Base-by-base conservation (phyloP, 1,284 basidiomycete genomes). In the Marasmius tenuissimus region DNA sequence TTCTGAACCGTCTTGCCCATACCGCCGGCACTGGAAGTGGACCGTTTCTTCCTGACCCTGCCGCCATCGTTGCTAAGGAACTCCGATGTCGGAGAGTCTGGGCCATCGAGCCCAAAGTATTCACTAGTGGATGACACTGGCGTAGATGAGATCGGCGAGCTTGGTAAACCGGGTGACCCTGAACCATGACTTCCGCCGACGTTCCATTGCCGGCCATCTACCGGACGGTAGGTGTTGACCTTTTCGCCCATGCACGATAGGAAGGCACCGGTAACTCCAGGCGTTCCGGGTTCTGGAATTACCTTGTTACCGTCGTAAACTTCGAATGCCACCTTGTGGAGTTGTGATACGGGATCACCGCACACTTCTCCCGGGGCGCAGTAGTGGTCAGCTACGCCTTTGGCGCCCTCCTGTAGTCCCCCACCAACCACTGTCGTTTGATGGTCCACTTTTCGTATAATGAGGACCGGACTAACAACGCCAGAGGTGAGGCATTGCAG, bases 251-350 rank as follows among this genome's bases (percentile, higher is more conserved):
- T 90, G 77, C 92, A 93, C 1, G 91, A 91, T 65, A 94, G 74
- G 82, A 93, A 94, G 4, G 91, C 87, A 47, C 92, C 92, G 18
- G 88, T 90, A 42, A 80, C 71, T 27, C 92, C 92, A 1, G 89
- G 88, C 0, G 87, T 87, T 20, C 89, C 89, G 4, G 84, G 84
- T 61, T 91, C 89, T 3, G 89, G 86, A 69, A 85, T 78, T 51
- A 80, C 82, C 72, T 89, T 91, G 67, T 77, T 80, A 20, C 83
- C 79, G 68, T 92, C 89, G 70, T 88, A 95, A 9, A 96, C 88
- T 76, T 96, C 94, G 67, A 96, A 93, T 0, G 93, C 94, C 65
- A 96, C 89, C 79, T 96, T 98, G 80, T 97, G 96, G 58, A 97
- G 81, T 72, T 98, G 97, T 18, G 94, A 96, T 22, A 98, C 94